phyloP scores from a whole-genome alignment of 2,329 filamentous ascomycete genomes.

The Stagonosporopsis cucurbitacearum region DNA sequence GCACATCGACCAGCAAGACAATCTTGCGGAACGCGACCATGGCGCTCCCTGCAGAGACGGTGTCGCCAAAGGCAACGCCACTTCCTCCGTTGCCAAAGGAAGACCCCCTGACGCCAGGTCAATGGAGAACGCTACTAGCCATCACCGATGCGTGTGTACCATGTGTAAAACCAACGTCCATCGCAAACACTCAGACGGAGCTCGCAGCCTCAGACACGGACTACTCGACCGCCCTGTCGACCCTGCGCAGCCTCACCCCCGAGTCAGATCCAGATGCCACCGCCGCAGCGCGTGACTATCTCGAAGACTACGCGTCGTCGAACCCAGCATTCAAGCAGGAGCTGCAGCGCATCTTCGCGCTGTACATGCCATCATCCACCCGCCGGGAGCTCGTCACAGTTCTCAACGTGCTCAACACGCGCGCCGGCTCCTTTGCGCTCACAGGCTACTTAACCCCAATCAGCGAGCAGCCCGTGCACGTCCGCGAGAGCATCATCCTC shows the following conservation, averaged over 20 bases:
- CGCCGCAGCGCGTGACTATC: constrained; percentile 58
- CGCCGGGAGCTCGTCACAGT: constrained; percentile 59
- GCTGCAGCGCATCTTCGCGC: constrained; percentile 56
- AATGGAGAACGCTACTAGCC: constrained; percentile 66
- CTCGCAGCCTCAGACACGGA: constrained; percentile 59
- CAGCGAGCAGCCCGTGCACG: constrained; percentile 64
- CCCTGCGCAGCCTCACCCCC: constrained; percentile 37
- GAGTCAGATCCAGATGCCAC: constrained; percentile 42
- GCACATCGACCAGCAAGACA: neutral
- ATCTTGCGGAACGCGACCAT: neutral
- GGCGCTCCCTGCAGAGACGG: constrained; percentile 35
- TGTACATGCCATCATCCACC: constrained; percentile 57
- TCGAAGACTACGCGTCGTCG: constrained; percentile 60
- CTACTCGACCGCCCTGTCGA: constrained; percentile 56
- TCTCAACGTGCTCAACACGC: constrained; percentile 62
- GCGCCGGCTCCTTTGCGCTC: constrained; percentile 67
- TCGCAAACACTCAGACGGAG: constrained; percentile 48
- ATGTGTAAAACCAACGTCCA: constrained; percentile 57
- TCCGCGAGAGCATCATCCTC: constrained; percentile 68
- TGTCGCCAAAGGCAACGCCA: constrained; percentile 49
- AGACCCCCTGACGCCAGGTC: constrained; percentile 59
- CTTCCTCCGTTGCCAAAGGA: constrained; percentile 56
- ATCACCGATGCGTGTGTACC: constrained; percentile 67
- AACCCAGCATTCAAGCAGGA: constrained; percentile 61
- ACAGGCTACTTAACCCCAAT: constrained; percentile 72